Percentiles rank a stretch among this genome's conserved stretches.
Conservation (phyloP, 257 asterid genomes). For the Pogostemon cablin region DNA sequence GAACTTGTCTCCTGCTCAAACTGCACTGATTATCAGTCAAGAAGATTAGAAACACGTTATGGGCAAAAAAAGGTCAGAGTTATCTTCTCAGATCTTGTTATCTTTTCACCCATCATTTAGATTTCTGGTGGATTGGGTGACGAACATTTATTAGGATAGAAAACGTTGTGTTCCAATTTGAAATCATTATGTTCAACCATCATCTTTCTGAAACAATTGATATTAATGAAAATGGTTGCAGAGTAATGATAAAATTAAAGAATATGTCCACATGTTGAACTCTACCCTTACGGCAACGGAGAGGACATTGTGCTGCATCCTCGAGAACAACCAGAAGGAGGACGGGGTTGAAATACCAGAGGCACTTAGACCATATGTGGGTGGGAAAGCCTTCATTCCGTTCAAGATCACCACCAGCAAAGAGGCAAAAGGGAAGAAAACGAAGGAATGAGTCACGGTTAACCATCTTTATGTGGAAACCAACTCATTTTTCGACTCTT, state of each 20-base stretch:
- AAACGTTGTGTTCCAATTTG: neutral
- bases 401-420: slow-evolving; percentile 51
- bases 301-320: slow-evolving; percentile 90
- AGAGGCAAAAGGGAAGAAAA: slow-evolving; percentile 67
- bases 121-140: neutral
- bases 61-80: slow-evolving; percentile 80
- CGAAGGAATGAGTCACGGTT: too few species aligned
- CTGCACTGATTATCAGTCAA: slow-evolving; percentile 86
- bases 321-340: slow-evolving; percentile 86
- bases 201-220: slow-evolving; percentile 5
- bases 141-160: too few species aligned
- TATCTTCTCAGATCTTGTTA: neutral
- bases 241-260: slow-evolving; percentile 72
- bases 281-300: slow-evolving; percentile 92
- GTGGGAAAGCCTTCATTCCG: slow-evolving; percentile 75
- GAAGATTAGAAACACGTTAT: slow-evolving; percentile 83
- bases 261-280: slow-evolving; percentile 86
- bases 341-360: slow-evolving; percentile 91
- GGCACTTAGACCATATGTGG: slow-evolving; percentile 66
- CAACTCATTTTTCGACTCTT: neutral
- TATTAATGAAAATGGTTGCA: slow-evolving; percentile 40
- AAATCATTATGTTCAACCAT: neutral
- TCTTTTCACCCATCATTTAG: neutral
- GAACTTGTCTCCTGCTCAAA: slow-evolving; percentile 97
- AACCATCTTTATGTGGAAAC: neutral